A percentile compares a stretch with the other conserved stretches of the same genome.
Evolutionary conservation across 768 basidiomycete species (phyloP).

Genomic region (Cytidiella melzeri): DNA sequence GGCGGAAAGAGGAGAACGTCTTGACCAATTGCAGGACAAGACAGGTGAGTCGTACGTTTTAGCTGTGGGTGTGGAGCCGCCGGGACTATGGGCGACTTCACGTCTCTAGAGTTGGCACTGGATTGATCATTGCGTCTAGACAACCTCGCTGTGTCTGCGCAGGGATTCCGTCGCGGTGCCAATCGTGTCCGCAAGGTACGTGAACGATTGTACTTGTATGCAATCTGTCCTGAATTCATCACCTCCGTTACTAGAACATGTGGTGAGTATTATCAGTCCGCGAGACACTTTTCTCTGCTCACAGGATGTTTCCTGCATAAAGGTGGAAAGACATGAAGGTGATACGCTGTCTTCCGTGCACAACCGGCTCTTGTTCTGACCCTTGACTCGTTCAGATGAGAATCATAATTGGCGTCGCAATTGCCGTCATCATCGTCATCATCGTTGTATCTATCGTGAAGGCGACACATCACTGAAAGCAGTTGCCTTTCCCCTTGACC

Average conservation of each 20-base stretch:
- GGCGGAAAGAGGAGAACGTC: slow-evolving; percentile 88
- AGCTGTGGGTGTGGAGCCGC: neutral
- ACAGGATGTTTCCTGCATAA: neutral
- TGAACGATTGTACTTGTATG: slow-evolving; percentile 10
- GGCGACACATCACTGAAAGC: slow-evolving; percentile 42
- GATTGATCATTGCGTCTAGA: slow-evolving; percentile 40
- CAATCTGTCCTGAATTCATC: neutral
- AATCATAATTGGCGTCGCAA: slow-evolving; percentile 89
- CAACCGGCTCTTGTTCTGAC: slow-evolving; percentile 2
- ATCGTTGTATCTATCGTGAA: slow-evolving; percentile 95
- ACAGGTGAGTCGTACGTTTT: slow-evolving; percentile 62
- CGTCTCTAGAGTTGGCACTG: neutral
- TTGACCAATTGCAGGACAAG: slow-evolving; percentile 96
- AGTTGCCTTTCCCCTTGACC: slow-evolving; percentile 5
- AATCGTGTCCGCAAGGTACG: slow-evolving; percentile 95
- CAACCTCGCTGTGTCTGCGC: slow-evolving; percentile 96
- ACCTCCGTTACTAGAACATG: slow-evolving; percentile 58
- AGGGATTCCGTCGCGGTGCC: slow-evolving; percentile 95
- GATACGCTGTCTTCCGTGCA: slow-evolving; percentile 19
- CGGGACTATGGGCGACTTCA: neutral
- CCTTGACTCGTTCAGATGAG: slow-evolving; percentile 86
- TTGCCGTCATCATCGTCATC: slow-evolving; percentile 88
- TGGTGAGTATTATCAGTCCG: slow-evolving; percentile 54
- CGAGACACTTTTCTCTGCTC: neutral
- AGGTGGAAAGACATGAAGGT: slow-evolving; percentile 99